phyloP scores from a whole-genome alignment of 257 asterid species.

The Solanum chmielewskii region DNA sequence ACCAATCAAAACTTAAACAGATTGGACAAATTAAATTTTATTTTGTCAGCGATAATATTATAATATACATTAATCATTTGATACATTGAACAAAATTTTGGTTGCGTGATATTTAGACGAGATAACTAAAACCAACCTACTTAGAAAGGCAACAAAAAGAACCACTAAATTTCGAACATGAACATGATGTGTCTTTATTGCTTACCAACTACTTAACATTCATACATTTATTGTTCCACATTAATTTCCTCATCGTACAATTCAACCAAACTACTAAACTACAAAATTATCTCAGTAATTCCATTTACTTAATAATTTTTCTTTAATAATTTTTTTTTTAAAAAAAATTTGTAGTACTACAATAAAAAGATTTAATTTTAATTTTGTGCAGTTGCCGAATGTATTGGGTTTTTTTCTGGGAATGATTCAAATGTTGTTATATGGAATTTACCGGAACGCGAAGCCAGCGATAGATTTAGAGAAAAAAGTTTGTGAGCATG shows the following conservation, averaged over 20 bases:
- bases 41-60: no score
- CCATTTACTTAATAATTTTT: neutral
- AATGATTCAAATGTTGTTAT: conserved; percentile 51
- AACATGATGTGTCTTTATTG: neutral
- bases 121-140: neutral
- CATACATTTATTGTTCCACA: neutral
- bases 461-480: conserved; percentile 11
- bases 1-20: no score
- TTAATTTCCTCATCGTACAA: neutral
- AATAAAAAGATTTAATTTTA: no score
- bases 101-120: neutral
- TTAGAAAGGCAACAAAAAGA: neutral
- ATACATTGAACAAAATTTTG: neutral
- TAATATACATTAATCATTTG: neutral
- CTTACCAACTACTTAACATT: neutral
- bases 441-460: conserved; percentile 36
- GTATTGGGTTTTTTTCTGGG: conserved; percentile 66
- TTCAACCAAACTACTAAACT: neutral
- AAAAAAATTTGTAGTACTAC: no score
- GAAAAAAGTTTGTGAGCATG: conserved; percentile 18
- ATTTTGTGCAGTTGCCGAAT: conserved; percentile 46
- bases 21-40: no score
- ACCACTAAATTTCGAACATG: neutral
- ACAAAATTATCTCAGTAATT: neutral
- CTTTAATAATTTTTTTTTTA: neutral